A percentile compares a stretch with the other conserved stretches of the same genome.
These are phyloP conservation scores for Pseudocercospora vitis DNA, from an alignment of 2,329 filamentous ascomycete species.

Conservation along the genomic window DNA sequence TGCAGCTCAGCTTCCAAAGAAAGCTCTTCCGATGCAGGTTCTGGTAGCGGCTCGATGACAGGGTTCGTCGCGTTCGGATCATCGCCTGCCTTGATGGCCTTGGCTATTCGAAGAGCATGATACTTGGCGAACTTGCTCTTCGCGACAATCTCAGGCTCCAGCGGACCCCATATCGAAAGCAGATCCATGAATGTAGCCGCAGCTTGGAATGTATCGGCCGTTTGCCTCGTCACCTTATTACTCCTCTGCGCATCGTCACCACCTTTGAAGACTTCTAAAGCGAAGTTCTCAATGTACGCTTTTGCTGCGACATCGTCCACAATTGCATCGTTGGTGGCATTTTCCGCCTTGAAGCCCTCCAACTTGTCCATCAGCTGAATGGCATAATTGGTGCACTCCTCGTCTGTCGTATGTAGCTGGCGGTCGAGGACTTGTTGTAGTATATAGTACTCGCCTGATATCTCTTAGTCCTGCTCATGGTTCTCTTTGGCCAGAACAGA, in stretches of 20 bases:
- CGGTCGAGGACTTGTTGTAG: slow-evolving; percentile 86
- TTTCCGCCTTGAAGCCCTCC: slow-evolving; percentile 74
- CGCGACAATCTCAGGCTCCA: slow-evolving; percentile 72
- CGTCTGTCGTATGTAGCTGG: slow-evolving; percentile 73
- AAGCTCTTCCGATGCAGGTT: slow-evolving; percentile 4
- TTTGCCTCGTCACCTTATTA: slow-evolving; percentile 68
- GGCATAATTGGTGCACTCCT: slow-evolving; percentile 78
- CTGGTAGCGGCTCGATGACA: slow-evolving; percentile 52
- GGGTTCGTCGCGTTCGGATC: slow-evolving; percentile 94
- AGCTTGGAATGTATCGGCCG: slow-evolving; percentile 89
- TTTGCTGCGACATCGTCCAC: slow-evolving; percentile 81
- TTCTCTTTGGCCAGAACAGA: slow-evolving; percentile 32
- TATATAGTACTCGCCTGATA: slow-evolving; percentile 80
- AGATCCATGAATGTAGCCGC: slow-evolving; percentile 90
- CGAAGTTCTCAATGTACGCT: slow-evolving; percentile 93
- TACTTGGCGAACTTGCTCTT: slow-evolving; percentile 98
- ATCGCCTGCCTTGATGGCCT: slow-evolving; percentile 83
- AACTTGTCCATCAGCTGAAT: slow-evolving; percentile 85
- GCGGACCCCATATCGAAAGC: slow-evolving; percentile 75
- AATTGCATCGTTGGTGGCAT: slow-evolving; percentile 77
- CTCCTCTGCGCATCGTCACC: slow-evolving; percentile 79
- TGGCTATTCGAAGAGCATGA: slow-evolving; percentile 86
- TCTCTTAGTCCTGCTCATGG: slow-evolving; percentile 9
- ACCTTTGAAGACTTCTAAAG: slow-evolving; percentile 78
- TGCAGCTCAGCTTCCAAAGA: slow-evolving; percentile 30